Base-by-base conservation (phyloP, 306 rosid species). In the Vigna unguiculata region DNA sequence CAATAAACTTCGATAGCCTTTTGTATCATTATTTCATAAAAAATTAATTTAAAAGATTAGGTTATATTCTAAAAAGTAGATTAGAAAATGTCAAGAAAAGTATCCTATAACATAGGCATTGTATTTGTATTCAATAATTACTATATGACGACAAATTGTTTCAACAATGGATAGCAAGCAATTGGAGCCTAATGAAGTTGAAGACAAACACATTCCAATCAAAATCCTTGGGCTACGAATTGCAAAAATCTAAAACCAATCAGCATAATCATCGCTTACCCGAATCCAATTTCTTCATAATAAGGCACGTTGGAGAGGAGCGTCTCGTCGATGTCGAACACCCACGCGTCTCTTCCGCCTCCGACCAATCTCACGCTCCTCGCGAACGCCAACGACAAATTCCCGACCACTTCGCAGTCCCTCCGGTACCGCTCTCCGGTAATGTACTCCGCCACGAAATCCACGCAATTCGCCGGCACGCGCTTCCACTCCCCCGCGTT, bases 301-400 rank as follows among this genome's bases (percentile, higher is more conserved):
- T 92, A 94, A 9, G 93, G 92, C 48, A 86, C 19, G 63, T 92
- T 94, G 15, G 98, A 86, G 0, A 94, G 84, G 41, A 92, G 72
- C 41, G 97, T 94, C 78, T 94, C 98, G 20, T 94, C 98, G 43
- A 94, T 79, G 43, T 92, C 98, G 72, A 94, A 94, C 4, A 94
- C 89, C 98, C 97, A 94, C 22, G 88, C 89, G 77, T 92, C 95
- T 65, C 69, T 87, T 32, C 95, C 92, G 19, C 84, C 87, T 6
- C 80, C 86, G 21, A 9, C 83, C 25, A 85, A 5, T 40, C 46
- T 36, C 22, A 89, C 75, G 7, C 69, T 49, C 64, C 47, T 67
- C 25, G 87, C 91, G 45, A 89, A 92, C 38, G 28, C 78, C 40
- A 72, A 53, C 6, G 95, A 85, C 54, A 75, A 53, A 1, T 48